phyloP scores from a whole-genome alignment of 805 yeast genomes.

The Zygoascus bituminiphila region DNA sequence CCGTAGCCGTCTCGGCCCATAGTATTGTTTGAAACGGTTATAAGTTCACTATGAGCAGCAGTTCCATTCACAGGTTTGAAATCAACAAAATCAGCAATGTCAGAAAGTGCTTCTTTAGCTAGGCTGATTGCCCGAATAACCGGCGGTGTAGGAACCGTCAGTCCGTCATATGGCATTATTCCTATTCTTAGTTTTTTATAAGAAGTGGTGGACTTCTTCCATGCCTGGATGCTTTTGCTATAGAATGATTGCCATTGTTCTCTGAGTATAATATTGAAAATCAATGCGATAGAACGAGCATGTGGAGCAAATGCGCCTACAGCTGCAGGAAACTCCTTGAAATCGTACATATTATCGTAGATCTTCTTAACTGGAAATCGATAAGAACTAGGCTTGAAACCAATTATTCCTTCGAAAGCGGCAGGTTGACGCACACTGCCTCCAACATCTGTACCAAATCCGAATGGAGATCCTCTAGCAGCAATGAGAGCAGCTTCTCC shows the following conservation, averaged over 20 bases:
- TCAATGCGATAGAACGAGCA: slow-evolving; percentile 36
- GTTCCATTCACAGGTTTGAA: slow-evolving; percentile 3
- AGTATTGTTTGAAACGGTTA: not conserved
- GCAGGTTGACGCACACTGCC: slow-evolving; percentile 46
- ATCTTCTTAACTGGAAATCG: slow-evolving; percentile 17
- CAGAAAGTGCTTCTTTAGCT: slow-evolving; percentile 20
- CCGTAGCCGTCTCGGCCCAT: slow-evolving; percentile 9
- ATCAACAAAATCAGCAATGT: slow-evolving; percentile 18
- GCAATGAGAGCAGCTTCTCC: slow-evolving; percentile 45
- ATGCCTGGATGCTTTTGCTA: slow-evolving; percentile 45
- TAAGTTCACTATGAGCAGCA: not conserved
- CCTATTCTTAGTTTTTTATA: slow-evolving; percentile 8
- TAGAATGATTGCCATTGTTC: slow-evolving; percentile 34
- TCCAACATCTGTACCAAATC: slow-evolving; percentile 47
- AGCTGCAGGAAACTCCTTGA: slow-evolving; percentile 33
- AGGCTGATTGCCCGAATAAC: slow-evolving; percentile 37
- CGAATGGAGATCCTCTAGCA: slow-evolving; percentile 41
- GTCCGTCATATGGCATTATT: slow-evolving; percentile 32
- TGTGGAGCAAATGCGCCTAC: slow-evolving; percentile 41
- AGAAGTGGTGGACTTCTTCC: slow-evolving; percentile 27
- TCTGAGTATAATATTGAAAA: slow-evolving; percentile 26
- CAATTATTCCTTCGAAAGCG: slow-evolving; percentile 38
- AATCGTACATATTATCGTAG: slow-evolving; percentile 30
- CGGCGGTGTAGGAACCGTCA: slow-evolving; percentile 44
- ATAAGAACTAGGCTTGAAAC: slow-evolving; percentile 38